phyloP scores from a whole-genome alignment of 345 rosid species.

The Hibiscus syriacus region DNA sequence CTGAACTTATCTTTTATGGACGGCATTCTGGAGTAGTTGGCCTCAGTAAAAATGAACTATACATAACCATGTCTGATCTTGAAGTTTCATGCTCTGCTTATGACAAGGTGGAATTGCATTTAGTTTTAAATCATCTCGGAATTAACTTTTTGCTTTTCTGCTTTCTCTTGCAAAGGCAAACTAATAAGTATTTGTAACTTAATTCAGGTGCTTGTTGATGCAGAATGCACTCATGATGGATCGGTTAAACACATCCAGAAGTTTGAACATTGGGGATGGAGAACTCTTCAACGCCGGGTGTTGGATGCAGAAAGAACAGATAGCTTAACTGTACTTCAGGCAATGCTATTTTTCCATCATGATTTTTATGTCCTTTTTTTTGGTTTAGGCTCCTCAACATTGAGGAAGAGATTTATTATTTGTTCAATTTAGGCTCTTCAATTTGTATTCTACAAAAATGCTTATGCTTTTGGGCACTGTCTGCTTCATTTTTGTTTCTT shows the following conservation, averaged over 20 bases:
- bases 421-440: background rate
- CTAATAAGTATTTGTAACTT: constrained; percentile 13
- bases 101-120: constrained; percentile 55
- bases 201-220: constrained; percentile 90
- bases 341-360: constrained; percentile 9
- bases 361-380: background rate
- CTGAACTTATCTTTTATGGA: constrained; percentile 77
- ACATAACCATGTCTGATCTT: constrained; percentile 22
- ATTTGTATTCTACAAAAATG: background rate
- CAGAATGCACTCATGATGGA: constrained; percentile 98
- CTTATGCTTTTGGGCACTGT: background rate
- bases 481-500: background rate
- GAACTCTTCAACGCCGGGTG: constrained; percentile 77
- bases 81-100: constrained; percentile 44
- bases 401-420: background rate
- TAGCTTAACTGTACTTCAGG: constrained; percentile 72
- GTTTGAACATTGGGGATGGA: constrained; percentile 97
- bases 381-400: no score
- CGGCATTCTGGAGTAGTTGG: constrained; percentile 67
- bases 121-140: background rate
- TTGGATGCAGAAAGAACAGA: constrained; percentile 77
- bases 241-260: constrained; percentile 83
- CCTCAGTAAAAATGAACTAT: constrained; percentile 46
- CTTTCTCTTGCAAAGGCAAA: background rate
- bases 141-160: background rate